Conservation (phyloP, 495 filamentous ascomycete genomes). For the Parmelia sp. region DNA sequence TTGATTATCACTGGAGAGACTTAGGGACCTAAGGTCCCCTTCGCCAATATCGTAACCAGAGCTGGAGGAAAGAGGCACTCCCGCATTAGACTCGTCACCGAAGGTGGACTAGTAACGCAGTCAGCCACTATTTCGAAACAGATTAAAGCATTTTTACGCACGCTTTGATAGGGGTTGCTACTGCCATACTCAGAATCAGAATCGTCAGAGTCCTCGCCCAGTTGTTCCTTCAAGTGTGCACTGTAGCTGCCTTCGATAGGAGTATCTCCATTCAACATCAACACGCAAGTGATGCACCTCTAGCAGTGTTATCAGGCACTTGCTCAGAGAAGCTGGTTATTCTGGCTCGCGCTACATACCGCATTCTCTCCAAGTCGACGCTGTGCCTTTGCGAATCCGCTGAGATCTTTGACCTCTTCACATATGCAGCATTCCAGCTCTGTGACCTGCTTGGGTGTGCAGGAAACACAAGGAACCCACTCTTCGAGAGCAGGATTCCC, state of each 20-base stretch:
- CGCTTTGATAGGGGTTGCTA: constrained; percentile 8
- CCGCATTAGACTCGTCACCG: neutral
- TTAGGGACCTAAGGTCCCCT: neutral
- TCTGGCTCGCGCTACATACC: constrained; percentile 36
- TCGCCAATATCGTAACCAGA: neutral
- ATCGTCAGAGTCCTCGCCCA: neutral
- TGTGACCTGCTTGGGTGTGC: constrained; percentile 26
- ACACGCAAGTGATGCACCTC: constrained; percentile 54
- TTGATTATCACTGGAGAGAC: neutral
- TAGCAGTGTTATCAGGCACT: constrained; percentile 26
- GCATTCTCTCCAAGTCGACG: constrained; percentile 41
- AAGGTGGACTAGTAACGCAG: neutral
- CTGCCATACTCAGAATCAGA: neutral
- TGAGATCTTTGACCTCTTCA: constrained; percentile 37
- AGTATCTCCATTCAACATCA: constrained; percentile 19
- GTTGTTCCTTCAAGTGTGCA: neutral
- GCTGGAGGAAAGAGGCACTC: constrained; percentile 3
- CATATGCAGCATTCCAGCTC: constrained; percentile 46
- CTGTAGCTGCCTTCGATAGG: constrained; percentile 6
- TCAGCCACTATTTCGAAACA: neutral
- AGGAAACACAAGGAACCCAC: constrained; percentile 27
- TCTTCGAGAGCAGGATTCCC: constrained; percentile 13
- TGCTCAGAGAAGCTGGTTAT: constrained; percentile 3
- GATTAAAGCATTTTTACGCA: neutral
- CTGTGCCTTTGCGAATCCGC: constrained; percentile 53